Evolutionary conservation across 1,139 yeast species (phyloP).

Genomic region (Debaryomycetaceae sp.): DNA sequence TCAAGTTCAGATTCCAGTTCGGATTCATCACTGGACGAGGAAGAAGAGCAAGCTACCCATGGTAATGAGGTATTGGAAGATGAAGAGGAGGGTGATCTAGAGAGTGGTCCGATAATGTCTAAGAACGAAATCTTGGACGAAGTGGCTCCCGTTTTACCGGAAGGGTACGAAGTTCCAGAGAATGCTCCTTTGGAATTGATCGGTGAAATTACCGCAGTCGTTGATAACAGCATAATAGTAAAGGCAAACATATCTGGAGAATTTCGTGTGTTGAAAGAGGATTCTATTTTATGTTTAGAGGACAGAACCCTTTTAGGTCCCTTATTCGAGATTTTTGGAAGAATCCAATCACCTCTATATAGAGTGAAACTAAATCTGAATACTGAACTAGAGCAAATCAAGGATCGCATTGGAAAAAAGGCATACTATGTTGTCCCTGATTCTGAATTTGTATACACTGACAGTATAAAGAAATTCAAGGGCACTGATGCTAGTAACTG

Average conservation of each 20-base stretch:
- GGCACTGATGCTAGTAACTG: constrained; percentile 96
- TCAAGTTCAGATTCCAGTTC: constrained; percentile 22
- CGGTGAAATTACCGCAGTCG: constrained; percentile 69
- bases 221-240: constrained; percentile 69
- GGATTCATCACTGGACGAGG: constrained; percentile 19
- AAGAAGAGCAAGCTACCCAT: constrained; percentile 12
- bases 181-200: constrained; percentile 66
- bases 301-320: constrained; percentile 77
- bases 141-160: constrained; percentile 65
- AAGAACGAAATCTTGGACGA: constrained; percentile 75
- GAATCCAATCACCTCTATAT: constrained; percentile 79
- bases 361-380: constrained; percentile 62
- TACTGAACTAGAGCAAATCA: constrained; percentile 47
- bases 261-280: constrained; percentile 75
- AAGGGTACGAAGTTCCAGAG: constrained; percentile 55
- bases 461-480: constrained; percentile 60
- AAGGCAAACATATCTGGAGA: constrained; percentile 83
- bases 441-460: constrained; percentile 76
- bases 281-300: constrained; percentile 74
- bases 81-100: constrained; percentile 44
- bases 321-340: constrained; percentile 86
- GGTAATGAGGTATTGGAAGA: constrained; percentile 21
- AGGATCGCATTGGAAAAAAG: constrained; percentile 48
- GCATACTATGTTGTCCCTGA: constrained; percentile 80
- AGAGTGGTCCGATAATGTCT: constrained; percentile 62